phyloP scores from a whole-genome alignment of 768 basidiomycete genomes.

The Boletus fagicola region DNA sequence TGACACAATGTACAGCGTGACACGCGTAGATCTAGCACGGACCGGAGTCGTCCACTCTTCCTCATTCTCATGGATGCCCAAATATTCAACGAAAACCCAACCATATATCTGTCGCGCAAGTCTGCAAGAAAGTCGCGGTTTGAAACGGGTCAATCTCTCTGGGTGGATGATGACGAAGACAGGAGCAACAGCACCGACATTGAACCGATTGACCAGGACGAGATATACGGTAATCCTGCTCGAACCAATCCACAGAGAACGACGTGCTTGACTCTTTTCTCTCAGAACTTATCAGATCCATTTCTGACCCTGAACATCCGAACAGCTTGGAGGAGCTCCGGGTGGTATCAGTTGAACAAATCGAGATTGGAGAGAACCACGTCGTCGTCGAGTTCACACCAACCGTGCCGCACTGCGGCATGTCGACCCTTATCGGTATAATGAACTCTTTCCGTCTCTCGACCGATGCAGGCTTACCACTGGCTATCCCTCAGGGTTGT shows the following conservation, averaged over 20 bases:
- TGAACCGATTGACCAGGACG: slow-evolving; percentile 83
- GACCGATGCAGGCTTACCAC: not conserved
- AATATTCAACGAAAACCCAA: slow-evolving; percentile 89
- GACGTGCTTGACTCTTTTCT: not conserved
- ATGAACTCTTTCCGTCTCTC: not conserved
- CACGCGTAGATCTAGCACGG: slow-evolving; percentile 5
- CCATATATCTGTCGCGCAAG: slow-evolving; percentile 59
- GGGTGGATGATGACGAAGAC: slow-evolving; percentile 50
- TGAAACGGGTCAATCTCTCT: slow-evolving; percentile 51
- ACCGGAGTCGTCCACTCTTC: not conserved
- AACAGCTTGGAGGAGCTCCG: slow-evolving; percentile 91
- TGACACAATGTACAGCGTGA: slow-evolving; percentile 22
- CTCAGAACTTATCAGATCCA: slow-evolving; percentile 85
- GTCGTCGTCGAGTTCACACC: slow-evolving; percentile 93
- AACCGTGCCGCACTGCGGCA: slow-evolving; percentile 95
- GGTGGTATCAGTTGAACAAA: slow-evolving; percentile 90
- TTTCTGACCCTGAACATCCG: slow-evolving; percentile 95
- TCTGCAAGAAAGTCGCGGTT: slow-evolving; percentile 42
- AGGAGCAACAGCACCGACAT: slow-evolving; percentile 39
- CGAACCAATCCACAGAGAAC: not conserved
- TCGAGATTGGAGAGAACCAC: slow-evolving; percentile 58
- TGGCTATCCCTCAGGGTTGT: slow-evolving; percentile 53
- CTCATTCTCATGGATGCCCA: slow-evolving; percentile 46
- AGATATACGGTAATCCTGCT: slow-evolving; percentile 74
- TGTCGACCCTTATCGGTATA: slow-evolving; percentile 92